Conservation (phyloP, 73 alveolate genomes). For the Uronychia binucleata region DNA sequence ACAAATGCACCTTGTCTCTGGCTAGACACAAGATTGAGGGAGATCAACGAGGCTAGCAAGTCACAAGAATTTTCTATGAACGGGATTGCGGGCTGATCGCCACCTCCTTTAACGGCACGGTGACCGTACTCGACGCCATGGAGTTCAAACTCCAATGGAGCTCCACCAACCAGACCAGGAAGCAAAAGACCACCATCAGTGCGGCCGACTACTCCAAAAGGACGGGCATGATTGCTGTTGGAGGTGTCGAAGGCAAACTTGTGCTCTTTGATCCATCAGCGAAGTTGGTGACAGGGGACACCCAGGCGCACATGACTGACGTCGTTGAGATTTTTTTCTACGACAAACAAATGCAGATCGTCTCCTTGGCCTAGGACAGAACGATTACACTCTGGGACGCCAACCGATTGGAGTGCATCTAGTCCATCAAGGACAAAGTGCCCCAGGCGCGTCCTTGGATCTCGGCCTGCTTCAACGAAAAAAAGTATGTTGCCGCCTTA, state of each 20-base stretch:
- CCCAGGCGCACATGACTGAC: conserved; percentile 43
- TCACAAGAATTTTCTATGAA: conserved; percentile 19
- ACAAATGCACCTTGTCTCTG: conserved; percentile 7
- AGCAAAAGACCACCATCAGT: conserved; percentile 32
- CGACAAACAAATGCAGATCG: conserved; percentile 29
- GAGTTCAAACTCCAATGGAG: conserved; percentile 46
- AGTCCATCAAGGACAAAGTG: conserved; percentile 30
- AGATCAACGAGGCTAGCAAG: not conserved
- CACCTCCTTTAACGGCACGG: conserved; percentile 24
- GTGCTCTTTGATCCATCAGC: conserved; percentile 59
- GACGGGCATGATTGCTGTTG: conserved; percentile 37
- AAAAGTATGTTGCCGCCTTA: too few relatives aligned
- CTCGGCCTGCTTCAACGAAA: not conserved
- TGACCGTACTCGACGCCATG: conserved; percentile 43
- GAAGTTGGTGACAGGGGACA: conserved; percentile 7
- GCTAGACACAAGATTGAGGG: not conserved
- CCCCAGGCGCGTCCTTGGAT: not conserved
- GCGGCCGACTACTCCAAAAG: conserved; percentile 30
- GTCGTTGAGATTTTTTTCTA: conserved; percentile 22
- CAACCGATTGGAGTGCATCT: conserved; percentile 36
- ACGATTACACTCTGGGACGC: conserved; percentile 54
- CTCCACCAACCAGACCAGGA: conserved; percentile 10
- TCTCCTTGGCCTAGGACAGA: conserved; percentile 39
- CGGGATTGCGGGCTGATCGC: conserved; percentile 37
- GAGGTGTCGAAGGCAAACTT: conserved; percentile 50